Evolutionary conservation across 345 rosid species (phyloP).

Genomic region (Kernera saxatilis): DNA sequence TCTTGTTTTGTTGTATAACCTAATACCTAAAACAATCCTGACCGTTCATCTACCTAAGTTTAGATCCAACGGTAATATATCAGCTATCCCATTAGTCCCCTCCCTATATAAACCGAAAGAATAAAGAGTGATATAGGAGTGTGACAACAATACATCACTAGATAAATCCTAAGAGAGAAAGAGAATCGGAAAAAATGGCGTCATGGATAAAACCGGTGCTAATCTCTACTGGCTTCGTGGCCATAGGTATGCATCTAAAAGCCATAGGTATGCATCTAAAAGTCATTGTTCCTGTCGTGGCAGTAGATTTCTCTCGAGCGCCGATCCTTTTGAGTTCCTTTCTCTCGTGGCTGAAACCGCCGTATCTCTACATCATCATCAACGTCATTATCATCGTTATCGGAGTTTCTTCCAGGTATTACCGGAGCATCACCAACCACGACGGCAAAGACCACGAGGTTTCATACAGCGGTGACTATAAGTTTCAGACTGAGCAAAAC

Average conservation of each 20-base stretch:
- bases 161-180: neutral
- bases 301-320: constrained; percentile 36
- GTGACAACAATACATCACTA: neutral
- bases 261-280: constrained; percentile 36
- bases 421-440: constrained; percentile 4
- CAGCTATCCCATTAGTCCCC: neutral
- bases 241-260: constrained; percentile 36
- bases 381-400: constrained; percentile 62
- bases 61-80: constrained; percentile 5
- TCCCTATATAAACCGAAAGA: constrained; percentile 27
- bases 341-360: constrained; percentile 53
- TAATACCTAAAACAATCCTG: neutral
- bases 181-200: constrained; percentile 18
- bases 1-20: neutral
- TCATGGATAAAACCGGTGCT: constrained; percentile 36
- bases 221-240: constrained; percentile 41
- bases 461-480: constrained; percentile 7
- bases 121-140: neutral
- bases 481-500: constrained; percentile 10
- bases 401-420: constrained; percentile 46
- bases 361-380: constrained; percentile 47
- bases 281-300: constrained; percentile 40
- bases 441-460: constrained; percentile 8
- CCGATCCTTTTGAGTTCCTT: constrained; percentile 42
- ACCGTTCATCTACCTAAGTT: constrained; percentile 1